Conservation (phyloP, 495 filamentous ascomycete species). For the Delitschia confertaspora region DNA sequence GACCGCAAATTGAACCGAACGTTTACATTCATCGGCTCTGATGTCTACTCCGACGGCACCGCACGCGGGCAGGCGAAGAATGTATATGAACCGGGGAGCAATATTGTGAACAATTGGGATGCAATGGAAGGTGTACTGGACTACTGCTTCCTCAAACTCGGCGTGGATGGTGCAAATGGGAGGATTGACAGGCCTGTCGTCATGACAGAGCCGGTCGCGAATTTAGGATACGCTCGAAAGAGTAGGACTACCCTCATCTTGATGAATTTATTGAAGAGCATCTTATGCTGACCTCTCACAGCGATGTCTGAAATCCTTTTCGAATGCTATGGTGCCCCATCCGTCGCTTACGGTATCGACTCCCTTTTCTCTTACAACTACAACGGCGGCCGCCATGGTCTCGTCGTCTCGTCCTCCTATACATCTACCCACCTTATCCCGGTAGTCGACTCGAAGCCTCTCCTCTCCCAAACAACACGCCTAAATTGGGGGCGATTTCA, state of each 20-base stretch:
- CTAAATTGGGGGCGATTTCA: slow-evolving; percentile 94
- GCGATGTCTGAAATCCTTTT: slow-evolving; percentile 96
- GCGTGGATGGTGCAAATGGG: slow-evolving; percentile 64
- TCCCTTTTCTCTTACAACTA: slow-evolving; percentile 90
- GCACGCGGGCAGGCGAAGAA: slow-evolving; percentile 82
- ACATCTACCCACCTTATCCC: slow-evolving; percentile 95
- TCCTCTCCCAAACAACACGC: slow-evolving; percentile 73
- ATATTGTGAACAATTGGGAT: slow-evolving; percentile 94
- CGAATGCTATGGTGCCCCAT: slow-evolving; percentile 84
- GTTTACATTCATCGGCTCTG: slow-evolving; percentile 81
- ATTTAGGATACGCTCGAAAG: slow-evolving; percentile 73
- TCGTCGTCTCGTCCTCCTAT: slow-evolving; percentile 86
- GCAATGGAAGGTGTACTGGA: slow-evolving; percentile 89
- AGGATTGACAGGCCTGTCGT: slow-evolving; percentile 77
- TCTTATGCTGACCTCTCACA: slow-evolving; percentile 30
- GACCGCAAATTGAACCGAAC: slow-evolving; percentile 85
- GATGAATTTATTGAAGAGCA: neutral
- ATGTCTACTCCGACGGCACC: slow-evolving; percentile 89
- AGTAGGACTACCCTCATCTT: slow-evolving; percentile 45
- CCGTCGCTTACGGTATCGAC: slow-evolving; percentile 87
- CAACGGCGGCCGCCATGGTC: slow-evolving; percentile 77
- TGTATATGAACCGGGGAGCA: slow-evolving; percentile 81
- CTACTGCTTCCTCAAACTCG: slow-evolving; percentile 85
- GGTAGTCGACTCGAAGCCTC: slow-evolving; percentile 71
- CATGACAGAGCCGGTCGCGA: slow-evolving; percentile 93